Conservation (phyloP, 768 basidiomycete species). For the Podaxis sp. region DNA sequence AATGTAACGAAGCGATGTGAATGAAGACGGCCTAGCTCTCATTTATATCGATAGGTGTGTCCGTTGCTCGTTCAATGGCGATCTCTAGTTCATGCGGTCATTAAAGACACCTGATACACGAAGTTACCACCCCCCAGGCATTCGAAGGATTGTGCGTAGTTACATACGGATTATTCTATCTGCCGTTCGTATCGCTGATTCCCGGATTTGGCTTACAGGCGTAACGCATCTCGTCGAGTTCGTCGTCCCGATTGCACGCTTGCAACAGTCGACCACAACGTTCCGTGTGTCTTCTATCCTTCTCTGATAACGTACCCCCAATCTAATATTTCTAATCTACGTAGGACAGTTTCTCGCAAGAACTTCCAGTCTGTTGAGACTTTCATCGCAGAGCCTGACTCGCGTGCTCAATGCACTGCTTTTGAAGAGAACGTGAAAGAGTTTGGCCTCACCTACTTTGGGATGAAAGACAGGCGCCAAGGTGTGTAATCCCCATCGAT, state of each 20-base stretch:
- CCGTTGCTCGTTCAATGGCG: not conserved
- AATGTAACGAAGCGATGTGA: conserved; percentile 48
- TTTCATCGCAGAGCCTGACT: conserved; percentile 84
- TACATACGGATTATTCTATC: not conserved
- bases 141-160: conserved; percentile 76
- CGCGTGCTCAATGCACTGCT: conserved; percentile 77
- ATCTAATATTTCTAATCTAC: not conserved
- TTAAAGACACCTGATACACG: conserved; percentile 68
- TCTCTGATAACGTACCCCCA: not conserved
- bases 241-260: conserved; percentile 87
- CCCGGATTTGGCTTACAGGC: conserved; percentile 35
- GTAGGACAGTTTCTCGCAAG: conserved; percentile 71
- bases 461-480: conserved; percentile 86
- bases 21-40: conserved; percentile 75
- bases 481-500: conserved; percentile 38
- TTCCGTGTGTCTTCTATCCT: conserved; percentile 56
- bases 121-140: conserved; percentile 93
- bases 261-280: conserved; percentile 86
- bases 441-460: conserved; percentile 91
- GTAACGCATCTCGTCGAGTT: conserved; percentile 73
- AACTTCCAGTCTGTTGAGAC: conserved; percentile 66
- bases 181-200: conserved; percentile 9
- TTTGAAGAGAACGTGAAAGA: conserved; percentile 89
- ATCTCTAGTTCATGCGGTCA: conserved; percentile 13
- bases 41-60: conserved; percentile 80